Conservation (phyloP, 495 filamentous ascomycete genomes). For the Trichoderma orchidacearum region DNA sequence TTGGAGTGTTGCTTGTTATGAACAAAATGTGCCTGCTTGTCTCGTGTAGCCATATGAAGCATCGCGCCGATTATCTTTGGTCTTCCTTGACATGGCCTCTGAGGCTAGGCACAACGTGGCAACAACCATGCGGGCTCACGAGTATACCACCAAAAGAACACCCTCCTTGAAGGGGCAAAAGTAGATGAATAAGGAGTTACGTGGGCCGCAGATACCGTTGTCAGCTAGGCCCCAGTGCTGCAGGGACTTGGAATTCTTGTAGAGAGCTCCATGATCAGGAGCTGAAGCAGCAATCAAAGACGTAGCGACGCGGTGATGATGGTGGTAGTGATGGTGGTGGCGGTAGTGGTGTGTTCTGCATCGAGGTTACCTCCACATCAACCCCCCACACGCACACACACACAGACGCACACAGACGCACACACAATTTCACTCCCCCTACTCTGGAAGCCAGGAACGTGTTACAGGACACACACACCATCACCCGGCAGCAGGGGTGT, state of each 20-base stretch:
- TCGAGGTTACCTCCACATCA: background rate
- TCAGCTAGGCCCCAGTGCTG: background rate
- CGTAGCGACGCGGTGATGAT: no score
- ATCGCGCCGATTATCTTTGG: background rate
- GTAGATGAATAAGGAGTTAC: background rate
- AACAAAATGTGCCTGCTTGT: background rate
- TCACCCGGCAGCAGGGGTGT: background rate
- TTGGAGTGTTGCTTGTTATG: no score
- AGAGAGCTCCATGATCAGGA: background rate
- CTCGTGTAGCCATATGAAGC: background rate
- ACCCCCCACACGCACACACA: background rate
- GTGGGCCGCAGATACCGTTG: background rate
- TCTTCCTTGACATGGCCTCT: background rate
- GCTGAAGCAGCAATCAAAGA: background rate
- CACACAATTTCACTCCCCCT: background rate
- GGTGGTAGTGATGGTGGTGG: background rate
- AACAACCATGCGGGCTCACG: background rate
- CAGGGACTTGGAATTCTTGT: background rate
- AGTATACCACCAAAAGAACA: background rate
- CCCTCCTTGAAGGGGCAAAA: background rate
- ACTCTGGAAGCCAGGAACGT: background rate
- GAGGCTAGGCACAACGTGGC: background rate
- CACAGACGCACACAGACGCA: no score
- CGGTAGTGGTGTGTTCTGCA: background rate
- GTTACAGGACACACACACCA: background rate